A percentile compares a stretch with the other conserved stretches of the same genome.
These are phyloP conservation scores for Polyporus tsugae DNA, from an alignment of 1,284 basidiomycete genomes.

Conservation along the genomic window DNA sequence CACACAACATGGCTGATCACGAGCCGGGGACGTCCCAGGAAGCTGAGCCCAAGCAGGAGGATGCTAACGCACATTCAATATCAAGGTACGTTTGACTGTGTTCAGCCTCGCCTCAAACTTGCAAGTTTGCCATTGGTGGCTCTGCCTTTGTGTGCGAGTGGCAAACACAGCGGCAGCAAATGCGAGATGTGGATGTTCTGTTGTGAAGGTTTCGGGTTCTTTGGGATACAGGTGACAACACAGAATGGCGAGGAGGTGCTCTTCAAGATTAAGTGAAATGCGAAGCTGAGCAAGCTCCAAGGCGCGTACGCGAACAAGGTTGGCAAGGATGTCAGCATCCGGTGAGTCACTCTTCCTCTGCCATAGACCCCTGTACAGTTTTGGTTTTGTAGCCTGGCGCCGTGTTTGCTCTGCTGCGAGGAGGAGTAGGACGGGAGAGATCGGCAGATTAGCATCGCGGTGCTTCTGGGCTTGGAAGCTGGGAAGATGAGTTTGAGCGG, in stretches of 20 bases:
- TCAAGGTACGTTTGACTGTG: conserved; percentile 66
- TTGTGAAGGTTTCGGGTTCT: background rate
- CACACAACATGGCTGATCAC: conserved; percentile 68
- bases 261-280: conserved; percentile 98
- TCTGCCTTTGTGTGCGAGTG: background rate
- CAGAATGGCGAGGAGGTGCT: conserved; percentile 90
- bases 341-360: conserved; percentile 60
- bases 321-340: conserved; percentile 88
- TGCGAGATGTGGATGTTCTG: no score
- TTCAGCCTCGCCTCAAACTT: conserved; percentile 2
- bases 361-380: background rate
- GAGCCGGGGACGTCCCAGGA: conserved; percentile 43
- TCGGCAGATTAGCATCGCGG: conserved; percentile 2
- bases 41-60: conserved; percentile 67
- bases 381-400: background rate
- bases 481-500: background rate
- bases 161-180: background rate
- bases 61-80: conserved; percentile 78
- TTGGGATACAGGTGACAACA: conserved; percentile 67
- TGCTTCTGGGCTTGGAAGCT: conserved; percentile 7
- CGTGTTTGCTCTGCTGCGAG: background rate
- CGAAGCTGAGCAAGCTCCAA: conserved; percentile 93
- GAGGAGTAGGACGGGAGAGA: background rate
- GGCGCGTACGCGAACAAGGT: conserved; percentile 94
- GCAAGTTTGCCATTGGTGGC: conserved; percentile 8